Base-by-base conservation (phyloP, 352 stramenopile genomes). In the Pythium aquatile region DNA sequence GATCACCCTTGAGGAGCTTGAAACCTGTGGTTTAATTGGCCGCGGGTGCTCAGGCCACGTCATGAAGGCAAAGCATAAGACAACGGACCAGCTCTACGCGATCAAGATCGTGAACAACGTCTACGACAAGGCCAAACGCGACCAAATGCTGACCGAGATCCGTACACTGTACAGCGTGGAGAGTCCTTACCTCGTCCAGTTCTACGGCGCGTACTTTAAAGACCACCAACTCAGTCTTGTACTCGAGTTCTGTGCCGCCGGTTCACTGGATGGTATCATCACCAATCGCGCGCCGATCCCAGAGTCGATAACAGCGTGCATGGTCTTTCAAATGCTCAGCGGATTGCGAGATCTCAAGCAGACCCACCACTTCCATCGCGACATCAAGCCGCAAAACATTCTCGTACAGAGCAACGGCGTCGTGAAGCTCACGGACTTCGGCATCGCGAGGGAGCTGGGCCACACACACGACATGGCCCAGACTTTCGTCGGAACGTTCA, bases 361-460 rank as follows among this genome's bases (percentile, higher is more conserved):
- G 1, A 67, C 76, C 32, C 77, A 84, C 33, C 83, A 92, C 48
- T 98, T 98, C 58, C 94, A 98, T 59, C 88, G 94, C 39, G 94
- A 98, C 61, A 85, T 98, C 61, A 98, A 98, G 61, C 92, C 91
- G 16, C 89, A 90, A 40, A 98, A 98, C 73, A 85, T 98, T 33
- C 77, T 98, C 17, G 73, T 97, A 49, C 91, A 96, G 61, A 54
- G 74, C 32, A 59, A 85, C 20, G 88, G 83, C n/a, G 70, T 63
- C 11, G 79, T 96, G 33, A 97, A 97, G 64, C 76, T 91, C 42
- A 90, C 82, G 3, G 84, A 93, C 69, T 93, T 93, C 60, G 84
- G 84, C 11, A 73, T 93, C 24, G 83, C 82, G 5, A 61, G 83
- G 13, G 82, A 87, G 52, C 71, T 93, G 20, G 77, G 81, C 42